Percentiles rank a stretch among this genome's conserved stretches.
These are phyloP conservation scores for Gossypium trilobum DNA, from an alignment of 441 rosid genomes.

Conservation along the genomic window DNA sequence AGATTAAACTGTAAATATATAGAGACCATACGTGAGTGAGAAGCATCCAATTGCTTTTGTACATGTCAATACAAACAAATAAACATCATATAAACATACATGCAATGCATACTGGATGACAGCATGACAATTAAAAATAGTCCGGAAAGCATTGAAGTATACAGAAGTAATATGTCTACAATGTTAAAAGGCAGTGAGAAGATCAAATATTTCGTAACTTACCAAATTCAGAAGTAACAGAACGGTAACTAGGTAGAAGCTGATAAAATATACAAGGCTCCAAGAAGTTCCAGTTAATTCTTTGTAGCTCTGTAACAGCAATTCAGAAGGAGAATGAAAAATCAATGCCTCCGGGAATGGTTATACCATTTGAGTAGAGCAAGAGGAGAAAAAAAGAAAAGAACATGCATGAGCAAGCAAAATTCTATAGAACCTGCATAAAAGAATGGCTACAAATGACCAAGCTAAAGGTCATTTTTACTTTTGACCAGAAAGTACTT, in stretches of 20 bases:
- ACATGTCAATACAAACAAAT: neutral
- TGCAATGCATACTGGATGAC: neutral
- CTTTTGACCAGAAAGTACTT: neutral
- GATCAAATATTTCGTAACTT: constrained; percentile 16
- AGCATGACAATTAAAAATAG: neutral
- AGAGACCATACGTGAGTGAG: neutral
- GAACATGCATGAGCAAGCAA: neutral
- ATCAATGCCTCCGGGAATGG: constrained; percentile 11
- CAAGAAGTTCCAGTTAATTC: constrained; percentile 76
- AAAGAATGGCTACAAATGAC: constrained; percentile 7
- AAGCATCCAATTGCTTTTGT: neutral
- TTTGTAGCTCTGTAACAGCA: constrained; percentile 61
- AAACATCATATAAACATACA: neutral
- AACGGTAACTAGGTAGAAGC: constrained; percentile 77
- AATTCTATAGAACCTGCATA: neutral
- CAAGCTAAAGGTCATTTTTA: neutral
- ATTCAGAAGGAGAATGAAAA: constrained; percentile 11
- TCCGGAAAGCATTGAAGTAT: neutral
- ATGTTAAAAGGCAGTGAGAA: neutral
- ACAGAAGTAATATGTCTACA: neutral
- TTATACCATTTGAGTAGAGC: neutral
- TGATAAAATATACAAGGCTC: constrained; percentile 71
- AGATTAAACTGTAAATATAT: neutral
- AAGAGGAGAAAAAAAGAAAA: constrained; percentile 3
- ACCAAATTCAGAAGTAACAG: constrained; percentile 87